Percentiles rank a stretch among this genome's conserved stretches.
phyloP scores from a whole-genome alignment of 1,284 basidiomycete genomes.

The Schizopora paradoxa region DNA sequence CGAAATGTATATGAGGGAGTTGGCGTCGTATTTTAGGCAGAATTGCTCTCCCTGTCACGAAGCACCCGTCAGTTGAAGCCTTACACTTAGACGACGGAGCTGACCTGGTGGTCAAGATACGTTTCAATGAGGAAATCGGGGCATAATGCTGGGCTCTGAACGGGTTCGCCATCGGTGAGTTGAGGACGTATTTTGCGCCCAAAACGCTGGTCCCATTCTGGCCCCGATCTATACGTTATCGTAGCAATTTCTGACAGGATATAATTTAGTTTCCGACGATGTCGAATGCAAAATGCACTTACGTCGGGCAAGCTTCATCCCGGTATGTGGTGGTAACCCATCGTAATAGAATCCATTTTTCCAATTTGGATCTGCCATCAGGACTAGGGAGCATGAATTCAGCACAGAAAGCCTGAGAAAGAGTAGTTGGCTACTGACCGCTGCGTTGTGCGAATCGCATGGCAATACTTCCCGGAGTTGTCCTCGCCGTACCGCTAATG shows the following conservation, averaged over 20 bases:
- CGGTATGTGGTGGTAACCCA: slow-evolving; percentile 88
- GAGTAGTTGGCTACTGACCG: slow-evolving; percentile 52
- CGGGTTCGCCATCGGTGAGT: slow-evolving; percentile 31
- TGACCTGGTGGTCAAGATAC: slow-evolving; percentile 92
- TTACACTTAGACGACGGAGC: slow-evolving; percentile 3
- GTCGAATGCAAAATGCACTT: slow-evolving; percentile 29
- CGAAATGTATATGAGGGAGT: slow-evolving; percentile 96
- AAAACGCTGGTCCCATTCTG: slow-evolving; percentile 98
- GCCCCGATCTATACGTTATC: slow-evolving; percentile 97
- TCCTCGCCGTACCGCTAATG: slow-evolving; percentile 91
- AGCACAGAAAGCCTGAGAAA: slow-evolving; percentile 5
- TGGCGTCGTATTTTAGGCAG: slow-evolving; percentile 98
- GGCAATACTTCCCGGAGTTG: slow-evolving; percentile 87
- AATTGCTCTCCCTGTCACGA: slow-evolving; percentile 80
- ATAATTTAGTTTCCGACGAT: slow-evolving; percentile 8
- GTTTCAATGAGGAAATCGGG: slow-evolving; percentile 99
- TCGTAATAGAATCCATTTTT: slow-evolving; percentile 98
- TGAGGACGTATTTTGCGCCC: slow-evolving; percentile 65
- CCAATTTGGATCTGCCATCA: slow-evolving; percentile 99
- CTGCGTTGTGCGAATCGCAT: slow-evolving; percentile 95
- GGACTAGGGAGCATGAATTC: slow-evolving; percentile 46
- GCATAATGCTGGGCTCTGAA: slow-evolving; percentile 72
- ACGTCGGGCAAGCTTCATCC: slow-evolving; percentile 98
- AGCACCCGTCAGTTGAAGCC: neutral
- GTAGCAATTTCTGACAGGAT: slow-evolving; percentile 90